Evolutionary conservation across 2,329 filamentous ascomycete genomes (phyloP), one percentile per base, ranked within the genome.

Genomic region (Pseudocercospora musae): DNA sequence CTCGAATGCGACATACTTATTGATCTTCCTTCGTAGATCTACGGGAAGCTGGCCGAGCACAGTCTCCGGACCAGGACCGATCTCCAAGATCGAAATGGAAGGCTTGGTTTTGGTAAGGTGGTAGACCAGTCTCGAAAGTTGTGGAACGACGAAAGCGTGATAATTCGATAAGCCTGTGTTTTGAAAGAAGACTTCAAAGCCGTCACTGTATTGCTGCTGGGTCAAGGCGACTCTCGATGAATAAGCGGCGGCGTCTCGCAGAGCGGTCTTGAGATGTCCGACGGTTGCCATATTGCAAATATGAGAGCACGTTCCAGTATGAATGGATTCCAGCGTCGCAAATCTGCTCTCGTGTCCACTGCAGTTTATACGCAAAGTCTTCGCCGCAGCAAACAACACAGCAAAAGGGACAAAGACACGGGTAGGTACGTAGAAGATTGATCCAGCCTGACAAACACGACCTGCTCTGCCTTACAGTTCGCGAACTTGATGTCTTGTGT

Each of bases 31-130:
- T 72, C 78, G 80, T 40, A 81, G 54, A 64, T 27, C 29, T 8
- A 31, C 13, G 2, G 85, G 82, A 18, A 88, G 74, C 69, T 77
- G 56, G 59, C 75, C 81, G 53, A 88, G 75, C 6, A 88, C 68
- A 67, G 78, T 87, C 71, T 80, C 77, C 0, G 83, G 80, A 8
- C 86, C 86, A 0, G 86, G 84, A 65, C 84, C 84, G 55, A 88
- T 82, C 67, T 88, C 86, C 5, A 88, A 76, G 15, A 81, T 79
- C 3, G 85, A 86, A 63, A 87, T 72, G 11, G 68, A 52, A 25
- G 5, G 55, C 29, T 76, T 74, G 59, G 77, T 67, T 0, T 59
- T 54, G 2, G 87, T 67, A 0, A 83, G 63, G 37, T 72, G 68
- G 55, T 74, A 73, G 4, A 37, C 7, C 3, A 5, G n/a, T 37